Evolutionary conservation across 164 flowering plant genomes (phyloP).

Genomic region (Macadamia tetraphylla): DNA sequence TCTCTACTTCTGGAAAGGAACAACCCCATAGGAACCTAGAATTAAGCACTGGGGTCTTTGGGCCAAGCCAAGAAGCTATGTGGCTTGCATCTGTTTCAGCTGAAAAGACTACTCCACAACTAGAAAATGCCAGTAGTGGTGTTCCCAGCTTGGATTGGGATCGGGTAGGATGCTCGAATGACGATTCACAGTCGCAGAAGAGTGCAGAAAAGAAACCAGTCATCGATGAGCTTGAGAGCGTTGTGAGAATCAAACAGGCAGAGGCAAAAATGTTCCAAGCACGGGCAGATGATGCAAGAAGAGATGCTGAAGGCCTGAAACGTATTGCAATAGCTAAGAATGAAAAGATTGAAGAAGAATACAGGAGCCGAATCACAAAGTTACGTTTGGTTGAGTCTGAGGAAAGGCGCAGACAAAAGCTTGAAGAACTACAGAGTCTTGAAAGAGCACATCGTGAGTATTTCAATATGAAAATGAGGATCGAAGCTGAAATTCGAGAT

Average conservation of each 20-base stretch:
- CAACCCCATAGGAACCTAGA: constrained; percentile 15
- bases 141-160: constrained; percentile 21
- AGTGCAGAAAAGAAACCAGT: constrained; percentile 33
- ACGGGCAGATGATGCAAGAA: constrained; percentile 86
- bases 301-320: constrained; percentile 82
- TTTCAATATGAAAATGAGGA: constrained; percentile 70
- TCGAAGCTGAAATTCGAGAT: constrained; percentile 82
- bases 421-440: constrained; percentile 63
- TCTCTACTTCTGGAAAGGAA: constrained; percentile 16
- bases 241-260: constrained; percentile 75
- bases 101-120: constrained; percentile 12
- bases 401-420: constrained; percentile 67
- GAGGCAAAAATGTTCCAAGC: constrained; percentile 86
- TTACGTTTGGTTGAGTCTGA: constrained; percentile 64
- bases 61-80: constrained; percentile 20
- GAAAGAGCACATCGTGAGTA: constrained; percentile 71
- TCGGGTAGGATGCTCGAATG: constrained; percentile 8
- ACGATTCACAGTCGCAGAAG: constrained; percentile 22
- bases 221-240: constrained; percentile 73
- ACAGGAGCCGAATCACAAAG: constrained; percentile 43
- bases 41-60: constrained; percentile 12
- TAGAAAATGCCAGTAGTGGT: constrained; percentile 15
- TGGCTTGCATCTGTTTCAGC: constrained; percentile 17
- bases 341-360: constrained; percentile 80
- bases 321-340: constrained; percentile 64